Base-by-base conservation (phyloP, 352 stramenopile species). In the Phytophthora citricola region DNA sequence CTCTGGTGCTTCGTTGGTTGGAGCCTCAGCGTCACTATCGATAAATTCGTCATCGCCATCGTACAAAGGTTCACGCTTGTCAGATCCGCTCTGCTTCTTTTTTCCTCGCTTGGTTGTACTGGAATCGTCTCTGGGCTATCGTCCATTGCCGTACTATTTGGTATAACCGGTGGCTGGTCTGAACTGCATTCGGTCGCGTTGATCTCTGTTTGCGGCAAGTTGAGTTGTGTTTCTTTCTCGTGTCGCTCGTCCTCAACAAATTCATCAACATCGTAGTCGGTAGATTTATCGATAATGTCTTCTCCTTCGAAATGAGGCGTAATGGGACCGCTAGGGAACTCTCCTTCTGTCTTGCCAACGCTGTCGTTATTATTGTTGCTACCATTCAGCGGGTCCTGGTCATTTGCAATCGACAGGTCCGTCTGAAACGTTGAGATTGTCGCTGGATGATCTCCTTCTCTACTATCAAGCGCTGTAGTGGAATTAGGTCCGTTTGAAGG, bases 141-240 rank as follows among this genome's bases (percentile, higher is more conserved):
- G 10, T 4, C 20, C 11, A 4, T 27, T 34, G 17, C 22, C 17
- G 11, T 34, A 22, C 17, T 32, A 34, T 26, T 14, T 4, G 26
- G n/a, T 8, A 12, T 9, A 27, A 26, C 2, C 7, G 2, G 8
- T 53, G 54, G 49, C 4, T 50, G 8, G 2, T 34, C n/a, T 11
- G 50, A 14, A 31, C 2, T 5, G 51, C 15, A 9, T 31, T 20
- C 4, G 36, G 36, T 11, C 29, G 12, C 20, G 1, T 73, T 11
- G n/a, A 12, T 51, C 5, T 43, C 44, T 7, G 59, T 24, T 39
- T 52, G 61, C 20, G 78, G 65, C 20, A 26, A 26, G 3, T 71
- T 56, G 5, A 87, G 68, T 47, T 88, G 56, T 5, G 47, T 50
- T 8, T 79, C 69, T 0, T 76, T 88, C 44, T 85, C 76, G 0